Conservation (phyloP, 345 rosid genomes). For the Hypericum androsaemum region DNA sequence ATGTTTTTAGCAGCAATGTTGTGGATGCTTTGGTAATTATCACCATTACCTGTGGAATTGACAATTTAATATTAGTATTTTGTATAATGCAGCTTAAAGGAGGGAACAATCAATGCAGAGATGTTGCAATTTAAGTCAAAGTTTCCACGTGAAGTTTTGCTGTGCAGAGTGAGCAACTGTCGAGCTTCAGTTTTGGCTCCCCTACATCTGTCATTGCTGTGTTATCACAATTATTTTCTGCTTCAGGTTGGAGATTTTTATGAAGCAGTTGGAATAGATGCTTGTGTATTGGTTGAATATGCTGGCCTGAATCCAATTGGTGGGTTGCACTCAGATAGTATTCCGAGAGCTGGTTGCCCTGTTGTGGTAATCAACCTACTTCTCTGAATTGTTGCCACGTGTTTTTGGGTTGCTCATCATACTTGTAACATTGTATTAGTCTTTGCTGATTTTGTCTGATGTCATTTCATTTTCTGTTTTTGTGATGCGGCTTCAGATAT, state of each 20-base stretch:
- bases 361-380: slow-evolving; percentile 49
- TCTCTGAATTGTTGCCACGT: background rate
- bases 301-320: slow-evolving; percentile 98
- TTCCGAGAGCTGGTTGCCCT: slow-evolving; percentile 98
- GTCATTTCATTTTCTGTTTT: too few relatives aligned
- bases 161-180: slow-evolving; percentile 66
- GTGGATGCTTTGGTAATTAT: too few relatives aligned
- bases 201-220: background rate
- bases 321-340: slow-evolving; percentile 71
- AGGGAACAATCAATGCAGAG: slow-evolving; percentile 82
- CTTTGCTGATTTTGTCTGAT: too few relatives aligned
- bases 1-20: too few relatives aligned
- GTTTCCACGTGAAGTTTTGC: slow-evolving; percentile 91
- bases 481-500: too few relatives aligned
- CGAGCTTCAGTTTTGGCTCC: background rate
- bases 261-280: slow-evolving; percentile 94
- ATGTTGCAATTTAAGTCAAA: slow-evolving; percentile 87
- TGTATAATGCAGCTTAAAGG: slow-evolving; percentile 56
- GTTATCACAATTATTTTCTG: slow-evolving; percentile 4
- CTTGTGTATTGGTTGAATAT: slow-evolving; percentile 87
- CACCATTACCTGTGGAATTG: background rate
- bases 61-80: background rate
- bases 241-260: slow-evolving; percentile 90
- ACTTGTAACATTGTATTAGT: too few relatives aligned
- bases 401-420: background rate